Base-by-base conservation (phyloP, 2,329 filamentous ascomycete genomes). In the Berkeleyomyces basicola region DNA sequence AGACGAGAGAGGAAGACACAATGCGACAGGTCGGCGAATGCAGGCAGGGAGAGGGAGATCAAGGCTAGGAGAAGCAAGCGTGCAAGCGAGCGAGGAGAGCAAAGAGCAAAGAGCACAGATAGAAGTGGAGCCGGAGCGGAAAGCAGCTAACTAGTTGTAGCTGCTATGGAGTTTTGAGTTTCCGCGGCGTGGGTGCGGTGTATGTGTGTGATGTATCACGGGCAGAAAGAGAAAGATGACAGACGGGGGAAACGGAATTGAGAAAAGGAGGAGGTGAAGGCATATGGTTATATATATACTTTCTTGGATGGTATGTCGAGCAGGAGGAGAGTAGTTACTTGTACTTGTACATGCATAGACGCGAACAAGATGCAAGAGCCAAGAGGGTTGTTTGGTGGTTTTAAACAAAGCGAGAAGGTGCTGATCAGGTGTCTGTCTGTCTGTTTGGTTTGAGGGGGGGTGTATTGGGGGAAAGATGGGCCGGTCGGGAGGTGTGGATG, bases 1-100 rank as follows among this genome's bases (percentile, higher is more conserved):
- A n/a, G n/a, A 31, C 33, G 42, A 44, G 40, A n/a, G 36, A 57
- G n/a, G 16, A 58, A 46, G 42, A 36, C 44, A 59, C 44, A 59
- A 59, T 59, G 58, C 40, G 58, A 46, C 42, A 37, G 23, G 40
- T 59, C 40, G 31, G 58, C 58, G 58, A 59, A 59, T 59, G n/a
- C n/a, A 59, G 53, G 14, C 39, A 10, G 53, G 53, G 36, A 40
- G 16, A 33, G 39, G 16, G 39, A n/a, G 46, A 3, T 36, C 42
- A 16, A 37, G 16, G n/a, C 16, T 11, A 37, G 31, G 42, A 59
- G 40, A 58, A 16, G 14, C n/a, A 4, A 37, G n/a, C 23, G 33
- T 62, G 3, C 11, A 46, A 39, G 23, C 11, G 42, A 31, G 43
- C 39, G 43, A 58, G 51, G 33, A 37, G 61, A 33, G 39, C 37